phyloP scores from a whole-genome alignment of 2,329 filamentous ascomycete species.

The Aureobasidium sp. region DNA sequence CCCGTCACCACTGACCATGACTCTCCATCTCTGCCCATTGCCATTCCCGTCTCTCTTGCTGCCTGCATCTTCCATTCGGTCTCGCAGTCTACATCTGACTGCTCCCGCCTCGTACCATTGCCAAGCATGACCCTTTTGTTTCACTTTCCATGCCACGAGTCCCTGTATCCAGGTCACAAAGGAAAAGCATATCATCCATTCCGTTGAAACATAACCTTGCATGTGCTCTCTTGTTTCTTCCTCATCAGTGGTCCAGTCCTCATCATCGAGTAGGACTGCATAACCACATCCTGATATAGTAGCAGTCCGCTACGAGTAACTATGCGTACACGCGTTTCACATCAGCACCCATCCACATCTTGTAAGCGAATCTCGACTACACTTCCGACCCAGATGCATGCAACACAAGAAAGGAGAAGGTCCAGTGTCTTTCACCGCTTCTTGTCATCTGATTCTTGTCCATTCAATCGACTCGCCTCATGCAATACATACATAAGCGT shows the following conservation, averaged over 20 bases:
- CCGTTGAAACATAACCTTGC: background rate
- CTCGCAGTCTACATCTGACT: background rate
- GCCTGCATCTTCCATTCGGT: background rate
- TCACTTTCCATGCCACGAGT: background rate
- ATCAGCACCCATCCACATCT: background rate
- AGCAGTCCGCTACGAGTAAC: background rate
- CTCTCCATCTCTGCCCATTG: background rate
- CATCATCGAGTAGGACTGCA: background rate
- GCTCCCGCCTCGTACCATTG: background rate
- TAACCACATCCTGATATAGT: background rate
- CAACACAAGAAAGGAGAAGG: background rate
- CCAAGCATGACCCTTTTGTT: background rate
- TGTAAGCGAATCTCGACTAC: background rate
- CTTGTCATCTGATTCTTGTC: background rate
- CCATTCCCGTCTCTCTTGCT: background rate
- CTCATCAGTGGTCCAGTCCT: background rate
- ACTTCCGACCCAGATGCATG: background rate
- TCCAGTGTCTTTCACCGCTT: background rate
- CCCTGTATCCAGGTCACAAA: background rate
- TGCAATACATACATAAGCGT: constrained; percentile 8
- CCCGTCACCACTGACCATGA: background rate
- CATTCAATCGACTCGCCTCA: background rate
- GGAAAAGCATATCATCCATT: background rate
- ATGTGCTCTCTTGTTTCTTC: background rate
- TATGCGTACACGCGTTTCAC: background rate